Conservation (phyloP, 129 eudicot species). For the Escallonia herrerae region DNA sequence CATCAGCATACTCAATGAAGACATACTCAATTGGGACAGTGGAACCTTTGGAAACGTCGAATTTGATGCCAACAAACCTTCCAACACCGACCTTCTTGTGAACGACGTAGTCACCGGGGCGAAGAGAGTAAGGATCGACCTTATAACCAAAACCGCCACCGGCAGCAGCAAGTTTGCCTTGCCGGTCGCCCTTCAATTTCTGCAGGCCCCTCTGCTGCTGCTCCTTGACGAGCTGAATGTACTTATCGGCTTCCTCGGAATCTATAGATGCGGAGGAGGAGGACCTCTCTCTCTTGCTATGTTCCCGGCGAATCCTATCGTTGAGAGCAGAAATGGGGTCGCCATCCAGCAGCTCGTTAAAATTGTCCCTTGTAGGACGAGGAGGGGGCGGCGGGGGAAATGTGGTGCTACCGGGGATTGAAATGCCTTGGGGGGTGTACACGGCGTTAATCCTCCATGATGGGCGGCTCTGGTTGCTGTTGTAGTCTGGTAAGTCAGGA, state of each 20-base stretch:
- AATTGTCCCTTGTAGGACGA: conserved; percentile 21
- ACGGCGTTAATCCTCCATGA: neutral
- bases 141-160: conserved; percentile 42
- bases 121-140: conserved; percentile 80
- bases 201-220: conserved; percentile 85
- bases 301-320: conserved; percentile 57
- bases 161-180: neutral
- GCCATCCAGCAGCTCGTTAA: conserved; percentile 9
- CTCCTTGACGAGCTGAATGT: conserved; percentile 66
- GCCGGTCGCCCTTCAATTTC: conserved; percentile 46
- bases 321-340: conserved; percentile 63
- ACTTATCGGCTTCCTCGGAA: conserved; percentile 64
- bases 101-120: conserved; percentile 85
- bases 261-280: conserved; percentile 28
- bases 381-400: conserved; percentile 23
- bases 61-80: conserved; percentile 69
- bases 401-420: neutral
- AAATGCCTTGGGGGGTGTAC: neutral
- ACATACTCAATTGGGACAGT: conserved; percentile 65
- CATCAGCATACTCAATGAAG: conserved; percentile 90
- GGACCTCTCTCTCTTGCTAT: conserved; percentile 38
- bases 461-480: too few species aligned
- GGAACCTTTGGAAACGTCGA: conserved; percentile 43
- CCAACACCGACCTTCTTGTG: conserved; percentile 95
- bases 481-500: neutral